A percentile compares a stretch with the other conserved stretches of the same genome.
Evolutionary conservation across 345 rosid species (phyloP).

Genomic region (Gossypium arboreum): DNA sequence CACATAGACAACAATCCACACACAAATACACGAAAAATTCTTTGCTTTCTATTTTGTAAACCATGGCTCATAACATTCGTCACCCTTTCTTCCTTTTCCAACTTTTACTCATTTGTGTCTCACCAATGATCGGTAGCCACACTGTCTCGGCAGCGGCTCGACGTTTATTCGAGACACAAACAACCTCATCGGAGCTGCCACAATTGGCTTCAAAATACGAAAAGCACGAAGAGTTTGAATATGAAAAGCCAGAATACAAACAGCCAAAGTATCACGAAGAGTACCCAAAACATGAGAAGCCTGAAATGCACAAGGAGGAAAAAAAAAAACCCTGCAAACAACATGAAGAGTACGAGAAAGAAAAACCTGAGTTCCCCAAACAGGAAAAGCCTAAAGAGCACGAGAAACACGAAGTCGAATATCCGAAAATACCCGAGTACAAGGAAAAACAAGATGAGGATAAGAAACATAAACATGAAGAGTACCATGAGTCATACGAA

Average conservation of each 20-base stretch:
- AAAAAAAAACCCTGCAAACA: background rate
- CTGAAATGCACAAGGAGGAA: background rate
- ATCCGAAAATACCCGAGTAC: too few relatives aligned
- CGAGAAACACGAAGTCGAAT: too few relatives aligned
- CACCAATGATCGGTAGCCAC: background rate
- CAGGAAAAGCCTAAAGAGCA: too few relatives aligned
- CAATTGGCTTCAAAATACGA: background rate
- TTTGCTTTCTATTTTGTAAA: background rate
- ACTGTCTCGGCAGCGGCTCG: background rate
- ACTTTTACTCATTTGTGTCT: background rate
- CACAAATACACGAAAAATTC: background rate
- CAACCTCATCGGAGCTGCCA: background rate
- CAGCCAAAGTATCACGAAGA: background rate
- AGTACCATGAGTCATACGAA: too few relatives aligned
- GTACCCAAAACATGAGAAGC: background rate
- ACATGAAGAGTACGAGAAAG: too few relatives aligned
- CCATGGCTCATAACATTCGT: background rate
- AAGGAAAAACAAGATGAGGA: too few relatives aligned
- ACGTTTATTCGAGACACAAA: background rate
- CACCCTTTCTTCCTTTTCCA: background rate
- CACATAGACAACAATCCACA: background rate
- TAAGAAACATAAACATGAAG: too few relatives aligned
- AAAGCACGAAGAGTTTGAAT: background rate
- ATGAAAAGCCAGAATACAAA: too few relatives aligned
- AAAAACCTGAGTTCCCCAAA: too few relatives aligned